These are phyloP conservation scores for Fraxinus quadrangulata DNA, from an alignment of 257 asterid genomes.

Conservation along the genomic window DNA sequence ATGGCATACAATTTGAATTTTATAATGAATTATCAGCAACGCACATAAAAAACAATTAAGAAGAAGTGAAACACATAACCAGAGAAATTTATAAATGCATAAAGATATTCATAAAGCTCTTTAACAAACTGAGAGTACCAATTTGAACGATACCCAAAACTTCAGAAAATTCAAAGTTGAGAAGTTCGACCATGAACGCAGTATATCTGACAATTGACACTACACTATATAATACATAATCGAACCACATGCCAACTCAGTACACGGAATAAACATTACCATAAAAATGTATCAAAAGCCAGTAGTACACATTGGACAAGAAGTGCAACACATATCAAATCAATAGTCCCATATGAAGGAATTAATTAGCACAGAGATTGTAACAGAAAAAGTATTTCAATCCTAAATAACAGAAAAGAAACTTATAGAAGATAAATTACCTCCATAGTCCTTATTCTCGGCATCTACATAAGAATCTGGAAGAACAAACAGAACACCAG, in stretches of 20 bases:
- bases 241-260: not conserved
- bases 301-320: not conserved
- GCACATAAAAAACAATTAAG: not conserved
- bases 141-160: not conserved
- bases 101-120: not conserved
- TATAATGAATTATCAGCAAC: not conserved
- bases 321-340: not conserved
- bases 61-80: not conserved
- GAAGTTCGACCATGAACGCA: not conserved
- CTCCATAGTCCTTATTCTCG: constrained; percentile 97
- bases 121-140: not conserved
- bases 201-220: not conserved
- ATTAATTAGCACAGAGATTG: not conserved
- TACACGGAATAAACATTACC: not conserved
- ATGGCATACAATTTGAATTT: not conserved
- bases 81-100: not conserved
- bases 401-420: not conserved
- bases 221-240: not conserved
- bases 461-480: constrained; percentile 99
- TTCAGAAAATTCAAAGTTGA: not conserved
- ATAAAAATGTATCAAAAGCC: not conserved
- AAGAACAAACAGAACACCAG: constrained; percentile 93
- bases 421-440: constrained; percentile 33
- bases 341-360: not conserved
- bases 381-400: not conserved